These are phyloP conservation scores for Penicillium arizonense DNA, from an alignment of 495 filamentous ascomycete species.

Conservation along the genomic window DNA sequence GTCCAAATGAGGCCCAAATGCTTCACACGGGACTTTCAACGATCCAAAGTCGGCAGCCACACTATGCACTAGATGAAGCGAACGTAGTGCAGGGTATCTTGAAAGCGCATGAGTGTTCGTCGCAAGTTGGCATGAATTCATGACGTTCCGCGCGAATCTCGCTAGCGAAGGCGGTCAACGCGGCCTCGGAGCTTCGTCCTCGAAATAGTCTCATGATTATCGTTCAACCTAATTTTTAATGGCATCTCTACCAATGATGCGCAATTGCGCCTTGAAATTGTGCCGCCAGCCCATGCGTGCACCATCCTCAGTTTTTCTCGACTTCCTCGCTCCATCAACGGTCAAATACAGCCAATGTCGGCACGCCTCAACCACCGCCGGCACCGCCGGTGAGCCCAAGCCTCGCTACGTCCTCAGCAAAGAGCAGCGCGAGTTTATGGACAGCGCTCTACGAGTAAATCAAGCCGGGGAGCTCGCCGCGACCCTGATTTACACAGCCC, in stretches of 20 bases:
- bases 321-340: constrained; percentile 43
- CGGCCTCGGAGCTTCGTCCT: constrained; percentile 2
- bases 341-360: constrained; percentile 22
- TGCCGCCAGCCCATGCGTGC: constrained; percentile 12
- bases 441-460: constrained; percentile 82
- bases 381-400: constrained; percentile 25
- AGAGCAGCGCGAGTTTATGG: constrained; percentile 72
- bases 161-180: constrained; percentile 15
- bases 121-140: constrained; percentile 28
- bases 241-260: constrained; percentile 17
- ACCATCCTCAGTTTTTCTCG: constrained; percentile 30
- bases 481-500: constrained; percentile 79
- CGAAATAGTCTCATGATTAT: neutral
- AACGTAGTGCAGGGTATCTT: neutral
- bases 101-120: constrained; percentile 7
- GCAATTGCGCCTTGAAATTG: constrained; percentile 16
- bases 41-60: neutral
- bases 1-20: neutral
- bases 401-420: constrained; percentile 62
- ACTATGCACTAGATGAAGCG: constrained; percentile 10
- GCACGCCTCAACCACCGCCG: constrained; percentile 29
- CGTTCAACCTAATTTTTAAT: constrained; percentile 6
- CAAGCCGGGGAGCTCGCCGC: constrained; percentile 89
- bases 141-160: constrained; percentile 28
- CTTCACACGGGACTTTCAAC: neutral